Base-by-base conservation (phyloP, 352 stramenopile genomes). In the Globisporangium emineosum region DNA sequence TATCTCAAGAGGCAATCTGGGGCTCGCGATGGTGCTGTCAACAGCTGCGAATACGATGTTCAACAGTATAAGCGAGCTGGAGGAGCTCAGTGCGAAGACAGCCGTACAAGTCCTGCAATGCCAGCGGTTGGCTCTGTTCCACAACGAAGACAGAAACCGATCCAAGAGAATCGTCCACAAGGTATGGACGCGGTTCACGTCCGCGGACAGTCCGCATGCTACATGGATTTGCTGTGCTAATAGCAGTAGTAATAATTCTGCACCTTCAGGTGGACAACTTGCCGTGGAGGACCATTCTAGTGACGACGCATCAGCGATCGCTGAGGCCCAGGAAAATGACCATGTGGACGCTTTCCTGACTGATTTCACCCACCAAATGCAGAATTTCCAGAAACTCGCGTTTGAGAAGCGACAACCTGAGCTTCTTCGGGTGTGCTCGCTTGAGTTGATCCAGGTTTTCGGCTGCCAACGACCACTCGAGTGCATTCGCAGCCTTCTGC, bases 151-250 rank as follows among this genome's bases (percentile, higher is more conserved):
- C 27, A 60, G 53, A 70, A 49, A 49, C 43, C 62, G 58, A 42
- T 29, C 66, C 10, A 54, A 71, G 23, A 43, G 61, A 10, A 52
- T 87, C 3, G 62, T 56, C 15, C 54, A 65, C 9, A 60, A 56
- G 15, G 21, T 91, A 37, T 91, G 79, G 82, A 89, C 79, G 13
- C 67, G 64, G 0, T 91, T 82, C 59, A 79, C 70, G 2, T 81
- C 75, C 0, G 32, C 59, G 0, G 59, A 72, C 12, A 66, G 59
- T 12, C 65, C 67, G 9, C 58, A 86, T 7, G 57, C 57, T 3
- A 86, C 77, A 4, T 91, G 82, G 82, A 69, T 90, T 32, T 89
- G 78, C 32, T 75, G 72, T 25, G 56, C n/a, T 29, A 68, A 66
- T 25, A 57, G 55, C 60, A 69, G 40, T 6, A 21, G 17, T 17